Conservation (phyloP, 768 basidiomycete species). For the Tricholoma bakamatsutake region DNA sequence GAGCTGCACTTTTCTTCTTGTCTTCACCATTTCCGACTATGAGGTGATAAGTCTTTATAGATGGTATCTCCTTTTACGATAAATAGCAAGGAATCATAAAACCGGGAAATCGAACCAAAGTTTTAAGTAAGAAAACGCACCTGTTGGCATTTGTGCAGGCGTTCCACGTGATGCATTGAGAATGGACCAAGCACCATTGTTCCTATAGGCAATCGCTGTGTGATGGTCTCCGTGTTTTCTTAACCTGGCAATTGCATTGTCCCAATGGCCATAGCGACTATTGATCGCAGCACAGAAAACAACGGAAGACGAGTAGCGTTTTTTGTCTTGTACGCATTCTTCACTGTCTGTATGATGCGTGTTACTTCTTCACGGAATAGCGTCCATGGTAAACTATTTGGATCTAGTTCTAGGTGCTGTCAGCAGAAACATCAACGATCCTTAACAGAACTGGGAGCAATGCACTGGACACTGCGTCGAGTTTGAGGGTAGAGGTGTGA, state of each 20-base stretch:
- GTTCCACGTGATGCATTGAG: neutral
- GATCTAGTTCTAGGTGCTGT: too few species aligned
- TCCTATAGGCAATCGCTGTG: neutral
- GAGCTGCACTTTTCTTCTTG: too few species aligned
- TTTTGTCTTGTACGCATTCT: too few species aligned
- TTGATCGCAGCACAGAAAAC: too few species aligned
- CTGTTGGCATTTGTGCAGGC: neutral
- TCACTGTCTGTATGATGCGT: too few species aligned
- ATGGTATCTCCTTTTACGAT: neutral
- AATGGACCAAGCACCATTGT: neutral
- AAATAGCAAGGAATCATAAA: neutral
- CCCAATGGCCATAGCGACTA: neutral
- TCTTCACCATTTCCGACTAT: neutral
- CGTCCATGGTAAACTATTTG: too few species aligned
- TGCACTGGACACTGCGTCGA: too few species aligned
- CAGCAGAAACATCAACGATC: too few species aligned
- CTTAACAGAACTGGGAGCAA: too few species aligned
- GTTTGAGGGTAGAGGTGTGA: too few species aligned
- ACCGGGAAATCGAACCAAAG: neutral
- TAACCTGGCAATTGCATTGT: neutral
- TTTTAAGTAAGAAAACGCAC: neutral
- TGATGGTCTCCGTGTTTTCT: neutral
- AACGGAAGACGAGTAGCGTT: too few species aligned
- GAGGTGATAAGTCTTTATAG: neutral
- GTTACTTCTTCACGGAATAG: too few species aligned